Conservation (phyloP, 192 early-diverging fungal genomes). For the Podila horticola region DNA sequence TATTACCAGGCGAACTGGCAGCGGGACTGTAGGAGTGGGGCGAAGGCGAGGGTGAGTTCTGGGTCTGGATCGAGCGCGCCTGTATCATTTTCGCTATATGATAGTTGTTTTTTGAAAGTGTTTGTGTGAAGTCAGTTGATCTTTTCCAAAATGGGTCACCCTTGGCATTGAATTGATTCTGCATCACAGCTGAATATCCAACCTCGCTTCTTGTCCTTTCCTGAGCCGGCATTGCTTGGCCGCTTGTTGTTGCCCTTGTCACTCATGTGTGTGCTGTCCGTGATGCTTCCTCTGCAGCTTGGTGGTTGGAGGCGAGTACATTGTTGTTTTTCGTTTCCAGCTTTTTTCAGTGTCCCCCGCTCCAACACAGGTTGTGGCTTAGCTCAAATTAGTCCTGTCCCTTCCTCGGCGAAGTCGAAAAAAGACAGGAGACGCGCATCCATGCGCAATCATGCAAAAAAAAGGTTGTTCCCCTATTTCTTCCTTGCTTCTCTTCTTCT, state of each 20-base stretch:
- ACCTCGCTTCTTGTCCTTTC: conserved; percentile 53
- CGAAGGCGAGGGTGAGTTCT: conserved; percentile 6
- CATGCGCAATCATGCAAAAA: neutral
- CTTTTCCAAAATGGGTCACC: too few species aligned
- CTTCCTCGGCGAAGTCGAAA: conserved; percentile 1
- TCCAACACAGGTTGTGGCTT: neutral
- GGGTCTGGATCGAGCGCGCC: conserved; percentile 41
- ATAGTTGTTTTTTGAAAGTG: neutral
- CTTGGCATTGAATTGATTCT: too few species aligned
- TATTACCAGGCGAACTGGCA: conserved; percentile 1
- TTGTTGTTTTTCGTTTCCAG: neutral
- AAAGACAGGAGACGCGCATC: neutral
- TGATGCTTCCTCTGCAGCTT: neutral
- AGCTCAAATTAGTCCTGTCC: neutral
- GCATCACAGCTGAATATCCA: neutral
- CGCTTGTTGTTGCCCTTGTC: conserved; percentile 31
- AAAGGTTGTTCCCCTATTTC: conserved; percentile 6
- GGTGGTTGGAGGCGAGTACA: neutral
- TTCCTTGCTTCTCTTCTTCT: neutral
- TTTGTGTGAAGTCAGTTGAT: neutral
- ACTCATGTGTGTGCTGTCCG: neutral
- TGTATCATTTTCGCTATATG: conserved; percentile 32
- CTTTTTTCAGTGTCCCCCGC: neutral
- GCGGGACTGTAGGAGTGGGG: neutral
- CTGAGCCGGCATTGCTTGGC: conserved; percentile 11